Percentiles rank a stretch among this genome's conserved stretches.
Conservation (phyloP, 352 stramenopile genomes). For the Phytophthora citrophthora region DNA sequence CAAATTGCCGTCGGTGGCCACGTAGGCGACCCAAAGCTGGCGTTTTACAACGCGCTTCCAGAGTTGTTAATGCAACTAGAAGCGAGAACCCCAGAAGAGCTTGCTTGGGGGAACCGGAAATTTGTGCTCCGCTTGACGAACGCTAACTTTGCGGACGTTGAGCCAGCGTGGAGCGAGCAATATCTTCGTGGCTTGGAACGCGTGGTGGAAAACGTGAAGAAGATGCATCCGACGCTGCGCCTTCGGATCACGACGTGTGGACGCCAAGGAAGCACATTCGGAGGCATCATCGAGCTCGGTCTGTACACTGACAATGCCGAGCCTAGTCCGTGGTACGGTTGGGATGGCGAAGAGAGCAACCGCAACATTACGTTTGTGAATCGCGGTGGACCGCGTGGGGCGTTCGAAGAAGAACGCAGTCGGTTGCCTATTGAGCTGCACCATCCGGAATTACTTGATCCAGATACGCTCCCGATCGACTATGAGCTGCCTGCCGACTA, state of each 20-base stretch:
- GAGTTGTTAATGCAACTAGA: slow-evolving; percentile 37
- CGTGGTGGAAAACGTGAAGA: slow-evolving; percentile 33
- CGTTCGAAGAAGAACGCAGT: slow-evolving; percentile 5
- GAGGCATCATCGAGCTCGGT: slow-evolving; percentile 44
- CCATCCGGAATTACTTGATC: slow-evolving; percentile 36
- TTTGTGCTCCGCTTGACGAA: slow-evolving; percentile 50
- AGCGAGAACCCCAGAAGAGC: slow-evolving; percentile 7
- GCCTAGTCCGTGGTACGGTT: slow-evolving; percentile 48
- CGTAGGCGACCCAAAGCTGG: slow-evolving; percentile 17
- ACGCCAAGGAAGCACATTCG: slow-evolving; percentile 27
- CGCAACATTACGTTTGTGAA: slow-evolving; percentile 35
- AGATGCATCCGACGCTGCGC: slow-evolving; percentile 36
- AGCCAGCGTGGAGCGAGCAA: slow-evolving; percentile 42
- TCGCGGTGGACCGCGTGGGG: slow-evolving; percentile 3
- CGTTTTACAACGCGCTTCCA: slow-evolving; percentile 44
- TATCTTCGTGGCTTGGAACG: slow-evolving; percentile 38
- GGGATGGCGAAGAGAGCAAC: slow-evolving; percentile 40
- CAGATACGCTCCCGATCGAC: slow-evolving; percentile 43
- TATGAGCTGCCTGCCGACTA: slow-evolving; percentile 44
- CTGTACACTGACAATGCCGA: slow-evolving; percentile 42
- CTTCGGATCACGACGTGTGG: slow-evolving; percentile 41
- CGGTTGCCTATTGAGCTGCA: slow-evolving; percentile 27
- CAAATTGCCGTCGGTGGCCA: slow-evolving; percentile 21
- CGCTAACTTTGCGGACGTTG: slow-evolving; percentile 31
- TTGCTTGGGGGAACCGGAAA: slow-evolving; percentile 25